Percentiles rank a stretch among this genome's conserved stretches.
phyloP scores from a whole-genome alignment of 225 moss, liverwort and hornwort genomes.

The Marchantia polymorpha region DNA sequence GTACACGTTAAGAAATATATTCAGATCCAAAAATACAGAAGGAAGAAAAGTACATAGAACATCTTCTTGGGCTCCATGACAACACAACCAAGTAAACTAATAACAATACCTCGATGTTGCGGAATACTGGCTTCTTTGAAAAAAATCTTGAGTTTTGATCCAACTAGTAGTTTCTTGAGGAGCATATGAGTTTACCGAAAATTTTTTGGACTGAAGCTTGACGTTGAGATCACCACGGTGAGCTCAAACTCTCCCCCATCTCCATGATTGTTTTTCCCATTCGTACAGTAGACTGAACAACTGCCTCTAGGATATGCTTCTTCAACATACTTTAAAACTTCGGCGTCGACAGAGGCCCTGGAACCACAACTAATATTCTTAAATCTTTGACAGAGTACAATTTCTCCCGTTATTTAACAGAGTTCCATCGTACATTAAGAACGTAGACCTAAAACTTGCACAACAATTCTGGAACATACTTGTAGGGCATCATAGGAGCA shows the following conservation, averaged over 20 bases:
- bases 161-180: too few species aligned
- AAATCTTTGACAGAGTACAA: neutral
- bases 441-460: neutral
- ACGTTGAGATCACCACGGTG: conserved; percentile 76
- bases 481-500: neutral
- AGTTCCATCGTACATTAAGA: neutral
- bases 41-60: too few species aligned
- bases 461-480: neutral
- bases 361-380: neutral
- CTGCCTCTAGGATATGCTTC: conserved; percentile 84
- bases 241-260: conserved; percentile 61
- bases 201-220: conserved; percentile 84
- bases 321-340: conserved; percentile 86
- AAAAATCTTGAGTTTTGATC: neutral
- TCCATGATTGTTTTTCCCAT: conserved; percentile 59
- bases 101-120: neutral
- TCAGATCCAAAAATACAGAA: neutral
- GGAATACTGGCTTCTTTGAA: neutral
- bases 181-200: conserved; percentile 54
- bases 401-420: neutral
- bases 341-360: conserved; percentile 75
- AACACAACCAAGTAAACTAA: neutral
- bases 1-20: conserved; percentile 9
- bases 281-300: conserved; percentile 84
- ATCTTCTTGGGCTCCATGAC: neutral